phyloP scores from a whole-genome alignment of 148 eudicot genomes.

The Rhododendron vialii region DNA sequence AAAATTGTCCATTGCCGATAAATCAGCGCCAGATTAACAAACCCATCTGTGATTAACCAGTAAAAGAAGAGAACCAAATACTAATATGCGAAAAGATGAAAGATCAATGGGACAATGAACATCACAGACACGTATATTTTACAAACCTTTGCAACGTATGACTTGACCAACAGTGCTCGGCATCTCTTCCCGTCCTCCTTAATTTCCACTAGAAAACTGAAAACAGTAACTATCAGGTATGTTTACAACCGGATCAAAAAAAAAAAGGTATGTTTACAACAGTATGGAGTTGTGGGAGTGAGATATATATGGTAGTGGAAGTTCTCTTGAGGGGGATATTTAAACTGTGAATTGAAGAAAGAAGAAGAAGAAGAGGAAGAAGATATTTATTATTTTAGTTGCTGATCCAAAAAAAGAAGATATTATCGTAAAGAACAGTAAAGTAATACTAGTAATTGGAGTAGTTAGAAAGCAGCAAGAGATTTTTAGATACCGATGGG shows the following conservation, averaged over 20 bases:
- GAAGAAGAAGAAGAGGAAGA: no score
- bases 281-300: neutral
- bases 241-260: no score
- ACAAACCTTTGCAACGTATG: constrained; percentile 21
- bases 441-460: no score
- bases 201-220: neutral
- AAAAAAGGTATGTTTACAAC: neutral
- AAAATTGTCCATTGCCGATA: no score
- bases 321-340: neutral
- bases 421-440: no score
- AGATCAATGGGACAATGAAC: no score
- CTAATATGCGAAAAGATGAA: neutral
- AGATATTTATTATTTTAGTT: no score
- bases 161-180: constrained; percentile 18
- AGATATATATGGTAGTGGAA: no score
- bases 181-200: constrained; percentile 3
- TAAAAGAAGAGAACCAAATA: neutral
- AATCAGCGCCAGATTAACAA: neutral
- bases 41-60: neutral
- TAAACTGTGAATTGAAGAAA: neutral
- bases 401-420: no score
- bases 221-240: neutral
- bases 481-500: no score
- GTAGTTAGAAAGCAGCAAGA: no score
- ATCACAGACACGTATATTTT: neutral